phyloP scores from a whole-genome alignment of 495 filamentous ascomycete species.

The Penicillium coprophilum region DNA sequence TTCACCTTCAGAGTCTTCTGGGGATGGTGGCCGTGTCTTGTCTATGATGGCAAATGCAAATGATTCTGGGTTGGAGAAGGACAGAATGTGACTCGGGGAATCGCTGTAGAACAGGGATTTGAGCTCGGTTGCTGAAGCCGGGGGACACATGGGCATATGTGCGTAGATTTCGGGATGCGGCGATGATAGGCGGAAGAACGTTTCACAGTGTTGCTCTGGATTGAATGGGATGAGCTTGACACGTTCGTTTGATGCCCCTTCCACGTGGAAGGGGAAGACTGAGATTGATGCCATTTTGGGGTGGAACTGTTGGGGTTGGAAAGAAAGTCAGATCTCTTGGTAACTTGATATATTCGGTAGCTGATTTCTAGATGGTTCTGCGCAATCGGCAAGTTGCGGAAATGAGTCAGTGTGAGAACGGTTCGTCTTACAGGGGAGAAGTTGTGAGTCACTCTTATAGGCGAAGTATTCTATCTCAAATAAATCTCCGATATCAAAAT shows the following conservation, averaged over 20 bases:
- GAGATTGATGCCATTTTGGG: slow-evolving; percentile 12
- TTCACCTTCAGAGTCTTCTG: slow-evolving; percentile 26
- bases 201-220: slow-evolving; percentile 15
- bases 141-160: slow-evolving; percentile 18
- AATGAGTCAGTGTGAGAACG: background rate
- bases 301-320: background rate
- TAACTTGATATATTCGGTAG: background rate
- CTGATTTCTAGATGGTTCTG: background rate
- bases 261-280: slow-evolving; percentile 15
- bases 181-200: slow-evolving; percentile 20
- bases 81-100: slow-evolving; percentile 12
- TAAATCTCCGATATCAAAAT: no score
- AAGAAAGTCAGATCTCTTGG: background rate
- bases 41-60: slow-evolving; percentile 29
- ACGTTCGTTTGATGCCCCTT: slow-evolving; percentile 15
- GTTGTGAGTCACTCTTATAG: background rate
- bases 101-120: slow-evolving; percentile 15
- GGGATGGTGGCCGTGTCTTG: slow-evolving; percentile 19
- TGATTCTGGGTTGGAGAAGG: slow-evolving; percentile 22
- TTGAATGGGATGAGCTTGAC: slow-evolving; percentile 22
- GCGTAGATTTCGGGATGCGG: slow-evolving; percentile 20
- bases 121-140: slow-evolving; percentile 8
- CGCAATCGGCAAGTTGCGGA: background rate
- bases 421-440: background rate
- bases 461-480: no score